phyloP scores from a whole-genome alignment of 2,329 filamentous ascomycete genomes.

The Phaeoacremonium minimum region DNA sequence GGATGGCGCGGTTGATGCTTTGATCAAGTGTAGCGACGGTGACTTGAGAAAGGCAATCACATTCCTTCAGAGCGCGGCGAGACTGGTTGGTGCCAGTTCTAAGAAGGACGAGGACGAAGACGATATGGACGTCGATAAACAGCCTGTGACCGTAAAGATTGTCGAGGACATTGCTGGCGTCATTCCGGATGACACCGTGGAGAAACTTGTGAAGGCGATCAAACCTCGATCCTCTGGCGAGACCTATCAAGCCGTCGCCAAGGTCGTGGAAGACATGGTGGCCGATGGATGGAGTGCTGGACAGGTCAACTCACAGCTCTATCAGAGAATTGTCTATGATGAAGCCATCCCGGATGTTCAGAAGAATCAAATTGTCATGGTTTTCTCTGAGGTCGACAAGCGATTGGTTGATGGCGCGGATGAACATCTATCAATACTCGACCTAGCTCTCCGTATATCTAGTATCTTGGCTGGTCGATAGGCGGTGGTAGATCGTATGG shows the following conservation, averaged over 20 bases:
- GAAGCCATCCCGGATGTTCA: conserved; percentile 79
- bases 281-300: conserved; percentile 96
- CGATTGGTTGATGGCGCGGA: conserved; percentile 90
- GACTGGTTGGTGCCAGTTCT: conserved; percentile 69
- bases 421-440: conserved; percentile 87
- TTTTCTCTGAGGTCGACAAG: conserved; percentile 95
- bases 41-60: conserved; percentile 96
- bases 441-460: conserved; percentile 78
- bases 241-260: conserved; percentile 70
- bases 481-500: too few species aligned
- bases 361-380: conserved; percentile 83
- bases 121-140: conserved; percentile 57
- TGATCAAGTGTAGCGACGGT: conserved; percentile 86
- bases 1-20: conserved; percentile 72
- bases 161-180: conserved; percentile 96
- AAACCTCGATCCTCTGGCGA: conserved; percentile 62
- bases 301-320: conserved; percentile 76
- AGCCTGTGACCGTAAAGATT: conserved; percentile 67
- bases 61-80: conserved; percentile 88
- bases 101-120: conserved; percentile 38
- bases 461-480: conserved; percentile 56
- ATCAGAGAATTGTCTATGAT: conserved; percentile 77
- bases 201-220: conserved; percentile 68
- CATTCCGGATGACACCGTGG: conserved; percentile 73
- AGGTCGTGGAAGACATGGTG: conserved; percentile 82